phyloP scores from a whole-genome alignment of 2,329 filamentous ascomycete species.

The Paecilomyces sp. region DNA sequence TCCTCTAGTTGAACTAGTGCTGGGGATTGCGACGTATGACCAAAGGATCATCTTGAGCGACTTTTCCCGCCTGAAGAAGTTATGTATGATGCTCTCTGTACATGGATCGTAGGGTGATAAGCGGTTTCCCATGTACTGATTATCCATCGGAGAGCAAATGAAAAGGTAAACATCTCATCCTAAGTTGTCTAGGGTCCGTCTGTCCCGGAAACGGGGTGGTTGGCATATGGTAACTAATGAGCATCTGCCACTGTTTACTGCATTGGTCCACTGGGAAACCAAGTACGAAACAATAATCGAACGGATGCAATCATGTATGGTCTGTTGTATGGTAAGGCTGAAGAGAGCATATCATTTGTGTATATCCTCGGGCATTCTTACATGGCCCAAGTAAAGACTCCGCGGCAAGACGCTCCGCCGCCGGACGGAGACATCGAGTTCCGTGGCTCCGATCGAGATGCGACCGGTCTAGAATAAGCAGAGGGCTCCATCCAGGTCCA shows the following conservation, averaged over 20 bases:
- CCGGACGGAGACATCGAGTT: background rate
- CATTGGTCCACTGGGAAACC: background rate
- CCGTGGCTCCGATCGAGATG: background rate
- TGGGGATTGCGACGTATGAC: background rate
- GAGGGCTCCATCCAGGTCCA: background rate
- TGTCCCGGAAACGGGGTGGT: background rate
- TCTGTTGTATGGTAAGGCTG: background rate
- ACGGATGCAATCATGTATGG: background rate
- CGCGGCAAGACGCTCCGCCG: background rate
- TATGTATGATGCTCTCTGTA: background rate
- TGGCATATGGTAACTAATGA: background rate
- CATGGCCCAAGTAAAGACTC: background rate
- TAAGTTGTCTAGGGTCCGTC: background rate
- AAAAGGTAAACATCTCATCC: background rate
- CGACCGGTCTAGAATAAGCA: background rate
- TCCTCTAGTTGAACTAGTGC: background rate
- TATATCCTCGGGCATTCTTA: background rate
- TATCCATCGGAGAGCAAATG: background rate
- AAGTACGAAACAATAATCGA: background rate
- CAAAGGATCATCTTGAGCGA: background rate
- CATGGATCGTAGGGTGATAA: background rate
- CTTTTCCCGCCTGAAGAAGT: background rate
- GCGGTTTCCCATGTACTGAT: background rate
- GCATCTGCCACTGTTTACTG: too few relatives aligned
- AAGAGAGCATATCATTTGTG: background rate